These are phyloP conservation scores for Xylariaceae sp. DNA, from an alignment of 2,329 filamentous ascomycete species.

Conservation along the genomic window DNA sequence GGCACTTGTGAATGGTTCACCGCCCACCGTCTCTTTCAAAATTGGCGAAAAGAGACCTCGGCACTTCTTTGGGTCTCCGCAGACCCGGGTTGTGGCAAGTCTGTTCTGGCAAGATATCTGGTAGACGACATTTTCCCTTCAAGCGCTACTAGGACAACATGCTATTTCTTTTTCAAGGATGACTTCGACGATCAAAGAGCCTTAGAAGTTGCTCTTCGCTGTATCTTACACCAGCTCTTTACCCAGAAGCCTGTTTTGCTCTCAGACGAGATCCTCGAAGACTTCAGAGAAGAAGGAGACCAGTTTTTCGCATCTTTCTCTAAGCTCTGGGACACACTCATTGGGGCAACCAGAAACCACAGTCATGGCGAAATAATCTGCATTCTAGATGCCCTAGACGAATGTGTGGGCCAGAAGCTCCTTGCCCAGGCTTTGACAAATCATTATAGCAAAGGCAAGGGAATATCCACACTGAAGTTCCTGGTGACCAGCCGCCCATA, in stretches of 20 bases:
- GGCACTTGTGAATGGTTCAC: constrained; percentile 32
- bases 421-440: constrained; percentile 37
- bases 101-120: constrained; percentile 48
- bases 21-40: constrained; percentile 19
- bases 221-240: constrained; percentile 48
- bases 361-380: constrained; percentile 41
- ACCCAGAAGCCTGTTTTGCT: constrained; percentile 32
- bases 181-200: constrained; percentile 41
- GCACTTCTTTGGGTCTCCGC: constrained; percentile 23
- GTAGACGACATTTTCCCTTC: constrained; percentile 41
- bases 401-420: constrained; percentile 41
- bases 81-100: constrained; percentile 54
- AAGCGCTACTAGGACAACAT: constrained; percentile 33
- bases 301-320: constrained; percentile 30
- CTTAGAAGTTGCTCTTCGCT: constrained; percentile 5
- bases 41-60: constrained; percentile 12
- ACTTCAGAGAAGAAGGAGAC: constrained; percentile 32
- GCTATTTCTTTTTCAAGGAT: constrained; percentile 57
- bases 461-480: constrained; percentile 43
- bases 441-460: constrained; percentile 32
- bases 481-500: constrained; percentile 49
- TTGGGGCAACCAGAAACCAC: background rate
- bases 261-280: constrained; percentile 29
- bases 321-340: constrained; percentile 30
- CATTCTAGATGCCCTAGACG: constrained; percentile 51